phyloP scores from a whole-genome alignment of 2,329 filamentous ascomycete species.

The Beauveria brongniartii region DNA sequence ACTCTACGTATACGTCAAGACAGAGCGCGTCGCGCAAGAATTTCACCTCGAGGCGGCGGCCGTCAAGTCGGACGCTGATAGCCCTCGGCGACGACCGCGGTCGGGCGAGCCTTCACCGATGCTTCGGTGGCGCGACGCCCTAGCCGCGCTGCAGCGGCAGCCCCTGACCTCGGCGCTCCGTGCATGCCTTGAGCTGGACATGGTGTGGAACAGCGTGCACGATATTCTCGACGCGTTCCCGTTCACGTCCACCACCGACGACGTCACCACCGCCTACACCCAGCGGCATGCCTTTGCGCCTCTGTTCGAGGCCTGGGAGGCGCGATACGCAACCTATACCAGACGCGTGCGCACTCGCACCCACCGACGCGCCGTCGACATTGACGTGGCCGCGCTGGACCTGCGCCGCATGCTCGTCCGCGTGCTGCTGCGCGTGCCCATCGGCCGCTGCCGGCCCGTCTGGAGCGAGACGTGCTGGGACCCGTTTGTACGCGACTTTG shows the following conservation, averaged over 20 bases:
- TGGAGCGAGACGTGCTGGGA: neutral
- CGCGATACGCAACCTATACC: neutral
- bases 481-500: neutral
- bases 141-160: neutral
- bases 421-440: neutral
- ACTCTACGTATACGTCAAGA: neutral
- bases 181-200: neutral
- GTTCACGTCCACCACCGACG: neutral
- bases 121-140: neutral
- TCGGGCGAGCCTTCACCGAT: neutral
- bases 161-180: neutral
- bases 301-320: neutral
- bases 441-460: neutral
- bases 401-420: neutral
- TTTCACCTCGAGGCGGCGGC: neutral
- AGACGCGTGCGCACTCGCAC: too few relatives aligned
- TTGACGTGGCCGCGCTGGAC: neutral
- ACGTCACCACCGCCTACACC: neutral
- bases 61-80: neutral
- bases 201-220: constrained; percentile 1
- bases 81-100: neutral
- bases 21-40: neutral
- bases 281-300: neutral
- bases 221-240: neutral
- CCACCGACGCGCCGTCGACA: neutral